Evolutionary conservation across 2,329 filamentous ascomycete species (phyloP).

Genomic region (Ophiostoma perfectum): DNA sequence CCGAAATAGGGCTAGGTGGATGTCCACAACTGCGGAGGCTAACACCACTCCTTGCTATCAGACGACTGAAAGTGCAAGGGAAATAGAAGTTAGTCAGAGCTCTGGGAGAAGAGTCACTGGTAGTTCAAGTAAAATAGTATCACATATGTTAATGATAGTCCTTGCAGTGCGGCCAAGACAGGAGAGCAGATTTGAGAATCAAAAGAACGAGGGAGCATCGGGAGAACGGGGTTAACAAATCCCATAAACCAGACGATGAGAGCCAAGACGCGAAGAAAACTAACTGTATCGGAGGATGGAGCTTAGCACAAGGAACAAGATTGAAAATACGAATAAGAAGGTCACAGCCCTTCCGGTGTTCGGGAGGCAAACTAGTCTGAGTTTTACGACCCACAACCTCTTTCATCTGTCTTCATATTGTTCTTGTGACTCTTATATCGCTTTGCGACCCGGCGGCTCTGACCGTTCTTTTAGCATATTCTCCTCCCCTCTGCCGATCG

Average conservation of each 20-base stretch:
- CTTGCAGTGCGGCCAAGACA: neutral
- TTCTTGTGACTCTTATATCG: neutral
- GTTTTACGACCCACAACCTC: neutral
- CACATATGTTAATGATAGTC: too few species aligned
- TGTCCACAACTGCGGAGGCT: neutral
- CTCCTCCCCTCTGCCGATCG: neutral
- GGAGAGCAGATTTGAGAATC: neutral
- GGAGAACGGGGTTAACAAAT: too few species aligned
- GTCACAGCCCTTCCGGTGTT: neutral
- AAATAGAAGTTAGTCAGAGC: too few species aligned
- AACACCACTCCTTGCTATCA: neutral
- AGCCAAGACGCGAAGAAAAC: neutral
- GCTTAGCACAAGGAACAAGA: neutral
- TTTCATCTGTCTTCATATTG: neutral
- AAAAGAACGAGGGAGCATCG: too few species aligned
- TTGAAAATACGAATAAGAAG: neutral
- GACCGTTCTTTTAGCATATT: neutral
- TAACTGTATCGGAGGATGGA: neutral
- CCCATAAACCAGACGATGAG: neutral
- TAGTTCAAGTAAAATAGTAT: too few species aligned
- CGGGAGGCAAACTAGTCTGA: neutral
- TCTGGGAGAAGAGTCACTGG: too few species aligned
- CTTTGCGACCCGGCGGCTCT: too few species aligned
- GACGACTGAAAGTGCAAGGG: too few species aligned
- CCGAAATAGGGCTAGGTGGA: neutral